Evolutionary conservation across 352 stramenopile species (phyloP).

Genomic region (Phytophthora aleatoria): DNA sequence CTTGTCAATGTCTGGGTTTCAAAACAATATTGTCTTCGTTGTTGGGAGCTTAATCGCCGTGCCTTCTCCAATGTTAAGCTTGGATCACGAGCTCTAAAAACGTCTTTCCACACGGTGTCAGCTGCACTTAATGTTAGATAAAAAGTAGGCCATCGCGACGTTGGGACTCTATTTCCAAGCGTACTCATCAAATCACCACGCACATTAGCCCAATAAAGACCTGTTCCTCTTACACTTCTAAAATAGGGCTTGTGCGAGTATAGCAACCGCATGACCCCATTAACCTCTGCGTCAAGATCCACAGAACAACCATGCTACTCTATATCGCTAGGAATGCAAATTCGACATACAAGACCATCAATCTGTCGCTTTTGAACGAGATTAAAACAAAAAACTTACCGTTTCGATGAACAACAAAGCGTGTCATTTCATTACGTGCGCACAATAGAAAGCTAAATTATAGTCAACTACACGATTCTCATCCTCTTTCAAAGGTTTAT

Average conservation of each 20-base stretch:
- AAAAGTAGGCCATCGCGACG: too few species aligned
- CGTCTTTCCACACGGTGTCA: too few species aligned
- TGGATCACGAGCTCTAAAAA: too few species aligned
- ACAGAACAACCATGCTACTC: neutral
- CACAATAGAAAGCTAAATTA: neutral
- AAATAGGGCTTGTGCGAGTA: conserved; percentile 3
- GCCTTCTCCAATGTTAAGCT: too few species aligned
- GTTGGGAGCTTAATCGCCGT: too few species aligned
- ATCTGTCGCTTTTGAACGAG: neutral
- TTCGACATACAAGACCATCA: neutral
- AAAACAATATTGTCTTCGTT: too few species aligned
- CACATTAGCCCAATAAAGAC: too few species aligned
- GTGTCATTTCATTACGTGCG: neutral
- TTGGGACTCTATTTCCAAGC: too few species aligned
- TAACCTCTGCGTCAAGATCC: neutral
- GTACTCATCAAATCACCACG: too few species aligned
- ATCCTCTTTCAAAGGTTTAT: too few species aligned
- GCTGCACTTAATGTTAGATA: too few species aligned
- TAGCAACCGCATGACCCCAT: neutral
- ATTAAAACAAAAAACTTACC: neutral
- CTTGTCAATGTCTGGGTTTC: too few species aligned
- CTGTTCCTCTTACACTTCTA: neutral
- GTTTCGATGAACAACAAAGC: neutral
- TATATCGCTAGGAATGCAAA: neutral
- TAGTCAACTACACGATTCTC: neutral